Evolutionary conservation across 2,329 filamentous ascomycete species (phyloP).

Genomic region (Tolypocladium tropicale): DNA sequence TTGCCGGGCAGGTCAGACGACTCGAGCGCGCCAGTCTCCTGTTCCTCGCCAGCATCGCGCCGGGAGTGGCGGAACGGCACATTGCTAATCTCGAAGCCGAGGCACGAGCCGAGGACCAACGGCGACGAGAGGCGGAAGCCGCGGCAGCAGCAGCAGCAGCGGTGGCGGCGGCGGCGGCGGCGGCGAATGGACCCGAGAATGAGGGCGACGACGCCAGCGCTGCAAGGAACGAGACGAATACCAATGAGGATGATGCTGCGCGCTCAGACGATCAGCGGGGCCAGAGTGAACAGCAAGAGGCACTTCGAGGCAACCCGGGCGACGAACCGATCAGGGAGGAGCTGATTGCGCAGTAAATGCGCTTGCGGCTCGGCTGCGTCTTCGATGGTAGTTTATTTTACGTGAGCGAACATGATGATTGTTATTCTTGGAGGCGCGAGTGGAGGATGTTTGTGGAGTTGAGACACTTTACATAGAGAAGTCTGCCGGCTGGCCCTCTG

Average conservation of each 20-base stretch:
- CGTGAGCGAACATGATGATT: neutral
- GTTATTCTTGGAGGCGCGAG: neutral
- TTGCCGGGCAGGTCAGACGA: conserved; percentile 33
- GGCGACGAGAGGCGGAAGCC: conserved; percentile 32
- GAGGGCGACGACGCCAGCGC: conserved; percentile 7
- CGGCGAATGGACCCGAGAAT: conserved; percentile 13
- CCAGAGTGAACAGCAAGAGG: conserved; percentile 4
- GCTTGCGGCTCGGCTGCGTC: neutral
- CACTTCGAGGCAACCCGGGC: conserved; percentile 4
- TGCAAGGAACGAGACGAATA: neutral
- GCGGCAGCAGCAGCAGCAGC: conserved; percentile 23
- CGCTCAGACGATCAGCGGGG: conserved; percentile 1
- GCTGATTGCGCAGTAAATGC: conserved; percentile 8
- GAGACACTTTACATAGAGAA: neutral
- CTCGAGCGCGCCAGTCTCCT: conserved; percentile 50
- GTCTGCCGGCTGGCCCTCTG: neutral
- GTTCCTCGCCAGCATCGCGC: conserved; percentile 56
- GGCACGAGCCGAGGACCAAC: conserved; percentile 30
- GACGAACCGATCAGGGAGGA: conserved; percentile 10
- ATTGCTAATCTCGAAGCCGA: conserved; percentile 48
- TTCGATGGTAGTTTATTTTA: neutral
- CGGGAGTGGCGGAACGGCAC: conserved; percentile 55
- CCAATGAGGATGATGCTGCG: neutral
- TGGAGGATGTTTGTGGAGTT: neutral
- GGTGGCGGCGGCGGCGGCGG: conserved; percentile 14